Percentiles rank a stretch among this genome's conserved stretches.
Conservation (phyloP, 1,139 yeast genomes). For the Saccharomyces hybrid region DNA sequence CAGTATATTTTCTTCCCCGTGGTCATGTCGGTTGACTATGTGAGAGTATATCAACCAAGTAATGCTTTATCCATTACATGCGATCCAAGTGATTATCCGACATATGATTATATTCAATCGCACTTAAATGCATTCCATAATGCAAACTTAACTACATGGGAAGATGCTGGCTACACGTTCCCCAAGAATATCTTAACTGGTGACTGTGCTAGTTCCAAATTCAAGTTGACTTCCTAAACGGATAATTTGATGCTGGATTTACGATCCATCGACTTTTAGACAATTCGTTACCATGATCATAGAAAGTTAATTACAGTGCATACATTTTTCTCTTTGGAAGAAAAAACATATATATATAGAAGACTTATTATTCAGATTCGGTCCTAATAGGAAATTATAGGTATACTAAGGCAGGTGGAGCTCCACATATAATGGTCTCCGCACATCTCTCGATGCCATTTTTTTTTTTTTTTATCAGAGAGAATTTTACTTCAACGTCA, state of each 20-base stretch:
- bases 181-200: conserved; percentile 50
- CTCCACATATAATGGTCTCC: no score
- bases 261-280: not conserved
- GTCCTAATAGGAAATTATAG: not conserved
- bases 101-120: conserved; percentile 57
- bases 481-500: not conserved
- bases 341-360: not conserved
- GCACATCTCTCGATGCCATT: not conserved
- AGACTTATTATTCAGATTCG: not conserved
- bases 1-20: no score
- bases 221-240: not conserved
- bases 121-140: conserved; percentile 59
- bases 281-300: not conserved
- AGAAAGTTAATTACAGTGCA: not conserved
- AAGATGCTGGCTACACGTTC: conserved; percentile 53
- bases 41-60: no score
- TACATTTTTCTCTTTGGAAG: not conserved
- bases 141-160: conserved; percentile 58
- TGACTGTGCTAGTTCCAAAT: conserved; percentile 33
- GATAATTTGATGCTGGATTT: not conserved
- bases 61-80: conserved; percentile 49
- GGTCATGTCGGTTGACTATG: no score
- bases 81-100: conserved; percentile 68
- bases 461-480: not conserved
- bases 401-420: not conserved